Conservation (phyloP, 139 green algal species). For the Tetratostichococcus sp. region DNA sequence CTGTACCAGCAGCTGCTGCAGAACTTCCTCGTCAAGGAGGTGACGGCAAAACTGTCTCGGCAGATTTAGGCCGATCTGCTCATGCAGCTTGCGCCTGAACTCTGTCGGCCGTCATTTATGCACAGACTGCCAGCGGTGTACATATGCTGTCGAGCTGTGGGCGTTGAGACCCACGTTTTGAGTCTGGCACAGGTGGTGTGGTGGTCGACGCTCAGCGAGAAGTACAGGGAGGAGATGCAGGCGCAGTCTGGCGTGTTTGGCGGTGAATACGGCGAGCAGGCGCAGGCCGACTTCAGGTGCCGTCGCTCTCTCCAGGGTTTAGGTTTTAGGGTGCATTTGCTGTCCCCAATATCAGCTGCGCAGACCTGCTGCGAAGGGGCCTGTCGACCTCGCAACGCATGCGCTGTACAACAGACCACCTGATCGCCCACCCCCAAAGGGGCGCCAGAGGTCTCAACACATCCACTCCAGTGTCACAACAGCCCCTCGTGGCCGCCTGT, state of each 20-base stretch:
- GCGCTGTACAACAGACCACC: too few species aligned
- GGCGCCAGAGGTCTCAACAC: too few species aligned
- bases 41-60: constrained; percentile 6
- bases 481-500: too few species aligned
- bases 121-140: too few species aligned
- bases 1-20: constrained; percentile 79
- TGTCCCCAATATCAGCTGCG: too few species aligned
- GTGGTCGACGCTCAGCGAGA: constrained; percentile 65
- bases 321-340: too few species aligned
- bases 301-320: not conserved
- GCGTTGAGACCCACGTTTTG: too few species aligned
- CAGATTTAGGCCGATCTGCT: not conserved
- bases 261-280: constrained; percentile 28
- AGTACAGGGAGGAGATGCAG: constrained; percentile 67
- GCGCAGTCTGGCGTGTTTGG: constrained; percentile 51
- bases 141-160: too few species aligned
- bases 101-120: not conserved
- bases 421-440: too few species aligned
- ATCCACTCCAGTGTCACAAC: too few species aligned
- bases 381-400: too few species aligned
- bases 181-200: constrained; percentile 70
- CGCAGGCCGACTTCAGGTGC: constrained; percentile 15
- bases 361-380: too few species aligned
- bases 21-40: constrained; percentile 79
- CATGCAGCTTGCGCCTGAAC: not conserved